These are phyloP conservation scores for Funneliformis geosporum DNA, from an alignment of 192 early-diverging fungal genomes.

Conservation along the genomic window DNA sequence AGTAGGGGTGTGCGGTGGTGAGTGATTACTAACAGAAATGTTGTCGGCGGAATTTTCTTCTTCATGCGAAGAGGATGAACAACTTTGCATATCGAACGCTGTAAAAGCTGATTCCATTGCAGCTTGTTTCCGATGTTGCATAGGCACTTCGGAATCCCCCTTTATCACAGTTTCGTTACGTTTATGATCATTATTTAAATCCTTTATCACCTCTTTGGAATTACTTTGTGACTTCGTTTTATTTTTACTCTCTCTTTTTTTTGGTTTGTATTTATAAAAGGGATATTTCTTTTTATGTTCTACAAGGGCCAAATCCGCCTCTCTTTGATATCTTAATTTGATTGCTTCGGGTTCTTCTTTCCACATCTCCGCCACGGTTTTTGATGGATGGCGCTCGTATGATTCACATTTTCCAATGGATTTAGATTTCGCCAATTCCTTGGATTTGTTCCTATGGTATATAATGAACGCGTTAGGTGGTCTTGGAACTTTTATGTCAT, in stretches of 20 bases:
- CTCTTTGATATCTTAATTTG: constrained; percentile 31
- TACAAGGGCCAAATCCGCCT: constrained; percentile 27
- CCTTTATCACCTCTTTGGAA: background rate
- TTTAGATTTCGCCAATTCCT: constrained; percentile 24
- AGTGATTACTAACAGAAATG: background rate
- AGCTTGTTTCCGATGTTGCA: constrained; percentile 29
- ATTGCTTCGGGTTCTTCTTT: constrained; percentile 26
- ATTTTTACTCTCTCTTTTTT: constrained; percentile 29
- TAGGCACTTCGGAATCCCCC: constrained; percentile 23
- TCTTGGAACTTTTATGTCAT: constrained; percentile 28
- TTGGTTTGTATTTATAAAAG: constrained; percentile 31
- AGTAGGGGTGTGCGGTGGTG: background rate
- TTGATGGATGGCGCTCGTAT: constrained; percentile 27
- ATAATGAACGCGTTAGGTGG: constrained; percentile 35
- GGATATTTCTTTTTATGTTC: constrained; percentile 33
- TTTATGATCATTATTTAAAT: background rate
- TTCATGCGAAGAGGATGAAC: background rate
- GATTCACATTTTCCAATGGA: background rate
- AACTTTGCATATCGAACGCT: constrained; percentile 1
- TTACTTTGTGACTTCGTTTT: background rate
- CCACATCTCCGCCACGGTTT: constrained; percentile 34
- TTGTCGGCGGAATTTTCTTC: background rate
- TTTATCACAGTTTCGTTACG: background rate
- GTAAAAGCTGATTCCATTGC: constrained; percentile 33
- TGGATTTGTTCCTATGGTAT: constrained; percentile 31